Conservation (phyloP, 352 stramenopile genomes). For the Peronosclerospora sorghi region DNA sequence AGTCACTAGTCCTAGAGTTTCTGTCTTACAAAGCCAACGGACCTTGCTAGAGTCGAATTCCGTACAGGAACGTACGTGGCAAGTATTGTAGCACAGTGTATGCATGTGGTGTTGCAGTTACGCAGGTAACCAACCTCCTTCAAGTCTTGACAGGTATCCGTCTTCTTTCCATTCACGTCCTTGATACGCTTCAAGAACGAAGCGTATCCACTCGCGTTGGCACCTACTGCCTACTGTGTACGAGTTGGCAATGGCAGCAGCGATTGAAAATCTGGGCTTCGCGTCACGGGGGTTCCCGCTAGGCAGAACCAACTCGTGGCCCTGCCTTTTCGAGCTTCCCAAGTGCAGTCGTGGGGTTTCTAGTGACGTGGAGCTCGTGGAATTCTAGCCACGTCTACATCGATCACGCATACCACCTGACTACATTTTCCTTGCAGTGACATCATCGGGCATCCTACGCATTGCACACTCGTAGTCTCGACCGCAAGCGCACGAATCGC, state of each 20-base stretch:
- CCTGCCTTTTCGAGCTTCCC: constrained; percentile 26
- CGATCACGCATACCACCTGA: constrained; percentile 23
- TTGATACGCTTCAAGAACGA: too few species aligned
- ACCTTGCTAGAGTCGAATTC: too few species aligned
- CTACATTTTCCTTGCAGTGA: constrained; percentile 27
- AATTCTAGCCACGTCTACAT: constrained; percentile 42
- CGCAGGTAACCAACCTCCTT: too few species aligned
- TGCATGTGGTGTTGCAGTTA: too few species aligned
- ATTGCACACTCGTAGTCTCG: constrained; percentile 19
- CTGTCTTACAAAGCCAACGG: constrained; percentile 17
- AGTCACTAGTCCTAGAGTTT: constrained; percentile 41
- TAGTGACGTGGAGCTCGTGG: constrained; percentile 41
- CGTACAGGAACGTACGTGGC: too few species aligned
- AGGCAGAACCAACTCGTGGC: constrained; percentile 5
- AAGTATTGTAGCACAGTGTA: too few species aligned
- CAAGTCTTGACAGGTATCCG: too few species aligned
- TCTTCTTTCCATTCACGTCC: too few species aligned
- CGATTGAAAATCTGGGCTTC: constrained; percentile 11
- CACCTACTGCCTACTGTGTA: constrained; percentile 38
- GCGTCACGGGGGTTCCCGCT: constrained; percentile 11
- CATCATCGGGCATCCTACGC: constrained; percentile 33
- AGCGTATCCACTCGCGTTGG: constrained; percentile 22
- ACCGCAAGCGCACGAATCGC: constrained; percentile 18
- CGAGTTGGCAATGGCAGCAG: constrained; percentile 16
- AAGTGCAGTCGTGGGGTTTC: constrained; percentile 21